phyloP scores from a whole-genome alignment of 768 basidiomycete species.

The Amanita subjunquillea region DNA sequence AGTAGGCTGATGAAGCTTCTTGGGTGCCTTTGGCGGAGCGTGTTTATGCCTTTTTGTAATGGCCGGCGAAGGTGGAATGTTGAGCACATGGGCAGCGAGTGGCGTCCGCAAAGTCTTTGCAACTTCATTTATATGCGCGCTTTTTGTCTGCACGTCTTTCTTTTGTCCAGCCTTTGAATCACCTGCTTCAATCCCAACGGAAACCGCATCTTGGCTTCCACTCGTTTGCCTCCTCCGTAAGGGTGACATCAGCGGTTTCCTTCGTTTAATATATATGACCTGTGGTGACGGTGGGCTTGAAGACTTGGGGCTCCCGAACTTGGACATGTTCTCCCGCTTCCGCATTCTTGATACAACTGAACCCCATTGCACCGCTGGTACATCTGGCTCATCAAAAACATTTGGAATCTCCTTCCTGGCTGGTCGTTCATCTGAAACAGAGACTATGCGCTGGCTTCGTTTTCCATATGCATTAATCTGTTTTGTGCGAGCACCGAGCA shows the following conservation, averaged over 20 bases:
- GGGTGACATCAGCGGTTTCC: slow-evolving; percentile 27
- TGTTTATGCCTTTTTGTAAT: slow-evolving; percentile 9
- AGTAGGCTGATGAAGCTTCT: slow-evolving; percentile 17
- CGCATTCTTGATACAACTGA: slow-evolving; percentile 36
- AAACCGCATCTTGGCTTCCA: not conserved
- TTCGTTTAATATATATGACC: slow-evolving; percentile 28
- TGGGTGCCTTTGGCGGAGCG: not conserved
- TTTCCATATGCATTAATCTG: slow-evolving; percentile 59
- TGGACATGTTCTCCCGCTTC: slow-evolving; percentile 28
- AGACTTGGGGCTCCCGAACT: slow-evolving; percentile 8
- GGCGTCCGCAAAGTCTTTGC: slow-evolving; percentile 19
- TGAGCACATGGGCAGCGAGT: slow-evolving; percentile 19
- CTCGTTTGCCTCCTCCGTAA: slow-evolving; percentile 18
- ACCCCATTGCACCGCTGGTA: slow-evolving; percentile 18
- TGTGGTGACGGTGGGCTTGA: slow-evolving; percentile 25
- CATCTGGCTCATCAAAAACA: slow-evolving; percentile 37
- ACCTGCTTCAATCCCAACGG: not conserved
- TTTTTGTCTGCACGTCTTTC: slow-evolving; percentile 5
- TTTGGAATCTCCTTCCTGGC: slow-evolving; percentile 19
- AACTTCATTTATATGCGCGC: not conserved
- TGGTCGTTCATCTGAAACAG: slow-evolving; percentile 25
- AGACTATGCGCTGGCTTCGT: slow-evolving; percentile 50
- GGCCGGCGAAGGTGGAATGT: slow-evolving; percentile 28
- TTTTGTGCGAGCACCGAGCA: slow-evolving; percentile 56
- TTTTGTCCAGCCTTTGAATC: slow-evolving; percentile 5